A percentile compares a stretch with the other conserved stretches of the same genome.
Evolutionary conservation across 176 grass and related monocot genomes (phyloP).

Genomic region (Aegilops umbellulata): DNA sequence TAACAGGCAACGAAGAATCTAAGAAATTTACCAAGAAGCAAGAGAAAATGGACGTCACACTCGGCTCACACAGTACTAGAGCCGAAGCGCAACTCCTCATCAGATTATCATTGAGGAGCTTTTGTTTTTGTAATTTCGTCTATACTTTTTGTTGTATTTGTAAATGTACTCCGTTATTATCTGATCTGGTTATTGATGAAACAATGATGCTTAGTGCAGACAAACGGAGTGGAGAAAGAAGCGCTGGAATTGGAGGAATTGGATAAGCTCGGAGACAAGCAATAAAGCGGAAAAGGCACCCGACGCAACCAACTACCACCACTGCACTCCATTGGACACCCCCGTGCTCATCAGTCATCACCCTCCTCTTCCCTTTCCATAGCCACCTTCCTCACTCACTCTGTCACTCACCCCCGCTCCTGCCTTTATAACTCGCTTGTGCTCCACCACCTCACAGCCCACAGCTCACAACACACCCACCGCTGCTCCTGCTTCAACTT

Average conservation of each 20-base stretch:
- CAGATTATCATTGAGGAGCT: background rate
- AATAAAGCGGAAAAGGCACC: slow-evolving; percentile 5
- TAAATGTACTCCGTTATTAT: no score
- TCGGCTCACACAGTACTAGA: background rate
- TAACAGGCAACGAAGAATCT: background rate
- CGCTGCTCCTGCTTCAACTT: background rate
- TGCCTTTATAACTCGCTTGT: slow-evolving; percentile 31
- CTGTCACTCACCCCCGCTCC: background rate
- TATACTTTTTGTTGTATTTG: no score
- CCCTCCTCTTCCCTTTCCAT: slow-evolving; percentile 25
- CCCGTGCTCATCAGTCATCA: slow-evolving; percentile 1
- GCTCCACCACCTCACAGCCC: background rate
- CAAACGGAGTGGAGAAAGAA: background rate
- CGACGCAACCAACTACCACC: background rate
- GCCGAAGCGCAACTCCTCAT: background rate
- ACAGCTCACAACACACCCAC: background rate
- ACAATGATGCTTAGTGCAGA: background rate
- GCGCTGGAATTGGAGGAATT: background rate
- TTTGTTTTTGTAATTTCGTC: no score
- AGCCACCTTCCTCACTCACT: slow-evolving; percentile 16
- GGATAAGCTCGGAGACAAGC: slow-evolving; percentile 21
- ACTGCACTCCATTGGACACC: background rate
- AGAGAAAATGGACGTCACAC: background rate
- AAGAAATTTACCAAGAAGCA: background rate
- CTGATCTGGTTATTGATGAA: background rate